Conservation (phyloP, 805 yeast species). For the Alloascoidea hylecoeti region DNA sequence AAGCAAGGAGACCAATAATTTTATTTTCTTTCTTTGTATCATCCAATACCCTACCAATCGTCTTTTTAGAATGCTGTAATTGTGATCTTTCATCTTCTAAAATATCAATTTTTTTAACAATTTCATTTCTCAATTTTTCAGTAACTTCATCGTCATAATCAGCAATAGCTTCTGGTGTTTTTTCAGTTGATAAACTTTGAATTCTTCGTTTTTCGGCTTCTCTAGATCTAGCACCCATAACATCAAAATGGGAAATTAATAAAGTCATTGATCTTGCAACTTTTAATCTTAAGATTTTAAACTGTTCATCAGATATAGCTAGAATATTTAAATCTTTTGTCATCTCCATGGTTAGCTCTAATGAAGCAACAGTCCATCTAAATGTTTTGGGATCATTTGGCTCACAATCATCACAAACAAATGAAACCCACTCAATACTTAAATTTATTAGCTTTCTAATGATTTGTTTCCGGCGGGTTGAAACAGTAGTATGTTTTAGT, state of each 20-base stretch:
- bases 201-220: conserved; percentile 36
- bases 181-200: conserved; percentile 31
- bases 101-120: conserved; percentile 47
- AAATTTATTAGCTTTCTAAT: conserved; percentile 60
- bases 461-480: conserved; percentile 51
- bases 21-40: conserved; percentile 80
- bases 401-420: conserved; percentile 86
- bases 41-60: conserved; percentile 83
- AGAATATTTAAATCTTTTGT: conserved; percentile 82
- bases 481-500: conserved; percentile 44
- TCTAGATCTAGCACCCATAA: conserved; percentile 93
- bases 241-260: conserved; percentile 89
- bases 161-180: conserved; percentile 29
- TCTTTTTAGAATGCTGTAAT: conserved; percentile 26
- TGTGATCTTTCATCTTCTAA: conserved; percentile 45
- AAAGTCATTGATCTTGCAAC: conserved; percentile 93
- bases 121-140: too few relatives aligned
- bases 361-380: conserved; percentile 90
- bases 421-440: conserved; percentile 84
- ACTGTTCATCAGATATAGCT: conserved; percentile 66
- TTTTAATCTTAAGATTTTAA: conserved; percentile 53
- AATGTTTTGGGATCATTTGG: conserved; percentile 88
- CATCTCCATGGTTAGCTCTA: conserved; percentile 93
- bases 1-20: conserved; percentile 72
- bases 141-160: conserved; percentile 34